Base-by-base conservation (phyloP, 78 protist species). In the Chrysochromulina parva region DNA sequence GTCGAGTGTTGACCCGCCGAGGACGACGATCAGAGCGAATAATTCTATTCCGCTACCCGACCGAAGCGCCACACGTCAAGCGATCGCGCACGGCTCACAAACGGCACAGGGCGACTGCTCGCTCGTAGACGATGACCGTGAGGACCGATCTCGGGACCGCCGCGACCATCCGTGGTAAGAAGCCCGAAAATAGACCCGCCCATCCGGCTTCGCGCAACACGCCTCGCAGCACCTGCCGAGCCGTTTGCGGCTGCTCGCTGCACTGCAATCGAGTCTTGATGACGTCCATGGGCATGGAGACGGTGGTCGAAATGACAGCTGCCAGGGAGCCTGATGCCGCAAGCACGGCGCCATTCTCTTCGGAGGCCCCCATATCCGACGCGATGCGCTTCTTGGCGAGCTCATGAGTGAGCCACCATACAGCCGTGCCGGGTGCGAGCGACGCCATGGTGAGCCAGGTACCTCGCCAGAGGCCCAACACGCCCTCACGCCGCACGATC, bases 381-480 rank as follows among this genome's bases (percentile, higher is more conserved):
- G 28, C 47, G n/a, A 74, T 1, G 14, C 57, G 0, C n/a, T 16
- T n/a, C 57, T 74, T 74, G 9, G 55, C 84, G n/a, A 0, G 17
- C 59, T 67, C 90, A 26, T 67, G 71, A 1, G 90, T 88, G 38
- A 47, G 58, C 62, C 73, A 88, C 76, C 73, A 88, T 4, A 88
- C 16, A 5, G 85, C 90, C 1, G 90, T 69, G 38, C 6, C 0
- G 4, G 90, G 90, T 4, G 52, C 53, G 57, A 3, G n/a, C 71
- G 7, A 38, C n/a, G 66, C 57, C 17, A 88, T 5, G 20, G 90
- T 67, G 5, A 84, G 53, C 6, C 54, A 24, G 53, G 4, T 2
- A 9, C 90, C 90, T 11, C 90, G 90, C 55, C 57, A 88, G 17
- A 88, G 13, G 78, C 90, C 90, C n/a, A 52, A 53, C 5, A 59